Conservation (phyloP, 768 basidiomycete species). For the Trametes coccinea region DNA sequence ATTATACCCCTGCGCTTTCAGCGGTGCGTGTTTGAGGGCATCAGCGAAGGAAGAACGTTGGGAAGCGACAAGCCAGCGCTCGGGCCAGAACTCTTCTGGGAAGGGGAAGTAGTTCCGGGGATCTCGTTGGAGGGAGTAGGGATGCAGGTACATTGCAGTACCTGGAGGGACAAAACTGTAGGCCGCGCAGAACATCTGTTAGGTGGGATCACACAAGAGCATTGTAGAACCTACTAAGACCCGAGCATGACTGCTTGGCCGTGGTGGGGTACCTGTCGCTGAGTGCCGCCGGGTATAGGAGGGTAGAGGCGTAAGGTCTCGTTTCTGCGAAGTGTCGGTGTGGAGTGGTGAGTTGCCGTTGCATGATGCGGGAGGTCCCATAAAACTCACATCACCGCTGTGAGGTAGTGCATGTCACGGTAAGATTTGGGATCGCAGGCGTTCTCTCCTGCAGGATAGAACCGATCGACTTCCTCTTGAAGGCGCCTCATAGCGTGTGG, state of each 20-base stretch:
- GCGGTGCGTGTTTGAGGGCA: neutral
- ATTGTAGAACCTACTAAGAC: conserved; percentile 29
- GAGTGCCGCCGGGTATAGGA: conserved; percentile 41
- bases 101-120: conserved; percentile 45
- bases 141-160: conserved; percentile 37
- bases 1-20: neutral
- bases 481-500: conserved; percentile 38
- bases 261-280: conserved; percentile 36
- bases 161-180: conserved; percentile 27
- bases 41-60: neutral
- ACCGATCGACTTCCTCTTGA: conserved; percentile 42
- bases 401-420: conserved; percentile 27
- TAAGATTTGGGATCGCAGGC: conserved; percentile 9
- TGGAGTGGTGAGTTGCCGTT: neutral
- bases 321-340: conserved; percentile 34
- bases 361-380: too few relatives aligned
- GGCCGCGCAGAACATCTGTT: conserved; percentile 11
- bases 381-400: conserved; percentile 26
- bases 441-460: conserved; percentile 39
- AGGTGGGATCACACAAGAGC: neutral
- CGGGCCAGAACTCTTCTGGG: conserved; percentile 43
- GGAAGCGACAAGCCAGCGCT: conserved; percentile 42
- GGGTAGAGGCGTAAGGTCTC: conserved; percentile 48
- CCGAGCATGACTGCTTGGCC: conserved; percentile 36
- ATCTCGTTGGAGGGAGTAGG: conserved; percentile 47